Evolutionary conservation across 352 stramenopile species (phyloP).

Genomic region (Globisporangium mamillatum): DNA sequence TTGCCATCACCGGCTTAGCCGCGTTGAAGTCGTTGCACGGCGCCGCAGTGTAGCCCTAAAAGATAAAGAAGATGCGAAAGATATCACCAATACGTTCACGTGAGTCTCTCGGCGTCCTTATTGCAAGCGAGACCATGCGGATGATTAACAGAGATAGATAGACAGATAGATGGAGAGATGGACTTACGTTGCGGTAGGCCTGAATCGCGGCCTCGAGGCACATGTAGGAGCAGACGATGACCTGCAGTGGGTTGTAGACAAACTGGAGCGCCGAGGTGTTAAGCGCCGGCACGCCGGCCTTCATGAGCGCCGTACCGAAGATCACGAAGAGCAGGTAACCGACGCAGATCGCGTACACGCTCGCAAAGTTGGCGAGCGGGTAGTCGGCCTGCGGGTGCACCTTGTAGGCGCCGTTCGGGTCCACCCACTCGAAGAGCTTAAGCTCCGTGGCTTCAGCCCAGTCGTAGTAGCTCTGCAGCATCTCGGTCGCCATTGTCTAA

Average conservation of each 20-base stretch:
- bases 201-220: constrained; percentile 93
- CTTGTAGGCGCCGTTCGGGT: constrained; percentile 60
- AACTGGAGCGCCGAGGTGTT: constrained; percentile 90
- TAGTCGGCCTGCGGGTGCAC: constrained; percentile 55
- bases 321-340: constrained; percentile 69
- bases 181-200: constrained; percentile 87
- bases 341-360: constrained; percentile 51
- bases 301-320: constrained; percentile 75
- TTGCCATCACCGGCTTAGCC: constrained; percentile 90
- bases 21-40: constrained; percentile 93
- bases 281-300: constrained; percentile 59
- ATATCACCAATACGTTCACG: not conserved
- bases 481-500: constrained; percentile 17
- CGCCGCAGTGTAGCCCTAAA: constrained; percentile 77
- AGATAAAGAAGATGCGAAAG: not conserved
- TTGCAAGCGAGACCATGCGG: not conserved
- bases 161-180: not conserved
- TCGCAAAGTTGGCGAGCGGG: constrained; percentile 52
- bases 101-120: not conserved
- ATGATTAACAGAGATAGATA: too few relatives aligned
- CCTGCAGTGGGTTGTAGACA: constrained; percentile 96
- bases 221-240: constrained; percentile 97
- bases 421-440: constrained; percentile 51
- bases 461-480: constrained; percentile 44
- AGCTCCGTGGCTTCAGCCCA: constrained; percentile 56